Conservation (phyloP, 768 basidiomycete species). For the Russula dissimulans region DNA sequence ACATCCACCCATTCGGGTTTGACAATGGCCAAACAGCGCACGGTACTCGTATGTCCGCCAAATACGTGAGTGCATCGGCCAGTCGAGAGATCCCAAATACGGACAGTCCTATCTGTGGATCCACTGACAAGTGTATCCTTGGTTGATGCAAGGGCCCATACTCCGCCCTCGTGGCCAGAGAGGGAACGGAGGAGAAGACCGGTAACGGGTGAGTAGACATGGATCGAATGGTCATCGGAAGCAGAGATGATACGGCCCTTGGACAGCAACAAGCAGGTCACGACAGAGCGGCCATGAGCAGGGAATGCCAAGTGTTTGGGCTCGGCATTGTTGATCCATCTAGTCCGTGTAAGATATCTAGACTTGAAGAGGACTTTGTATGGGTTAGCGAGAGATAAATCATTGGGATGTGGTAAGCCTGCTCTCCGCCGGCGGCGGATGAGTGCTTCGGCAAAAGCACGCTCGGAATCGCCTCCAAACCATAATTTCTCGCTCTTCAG, state of each 20-base stretch:
- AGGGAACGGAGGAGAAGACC: slow-evolving; percentile 68
- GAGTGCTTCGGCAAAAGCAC: slow-evolving; percentile 66
- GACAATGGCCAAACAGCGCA: slow-evolving; percentile 91
- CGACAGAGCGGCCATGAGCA: slow-evolving; percentile 83
- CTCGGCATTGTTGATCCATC: slow-evolving; percentile 67
- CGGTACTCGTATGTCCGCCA: slow-evolving; percentile 93
- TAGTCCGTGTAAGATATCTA: slow-evolving; percentile 66
- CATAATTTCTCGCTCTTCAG: slow-evolving; percentile 78
- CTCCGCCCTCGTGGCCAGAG: slow-evolving; percentile 89
- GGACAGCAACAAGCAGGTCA: slow-evolving; percentile 94
- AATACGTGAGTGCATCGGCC: slow-evolving; percentile 88
- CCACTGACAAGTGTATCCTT: slow-evolving; percentile 86
- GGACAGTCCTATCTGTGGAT: slow-evolving; percentile 86
- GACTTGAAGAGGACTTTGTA: slow-evolving; percentile 93
- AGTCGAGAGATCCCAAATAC: slow-evolving; percentile 79
- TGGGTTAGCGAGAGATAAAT: slow-evolving; percentile 71
- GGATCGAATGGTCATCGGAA: slow-evolving; percentile 94
- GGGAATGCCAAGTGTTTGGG: slow-evolving; percentile 76
- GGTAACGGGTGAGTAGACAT: slow-evolving; percentile 83
- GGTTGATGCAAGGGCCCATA: slow-evolving; percentile 91
- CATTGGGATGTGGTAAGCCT: slow-evolving; percentile 31
- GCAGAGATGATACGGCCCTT: slow-evolving; percentile 92
- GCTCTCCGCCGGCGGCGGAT: slow-evolving; percentile 46
- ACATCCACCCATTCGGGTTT: slow-evolving; percentile 83
- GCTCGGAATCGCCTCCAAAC: slow-evolving; percentile 82